These are phyloP conservation scores for Prunus yedoensis DNA, from an alignment of 331 rosid genomes.

Conservation along the genomic window DNA sequence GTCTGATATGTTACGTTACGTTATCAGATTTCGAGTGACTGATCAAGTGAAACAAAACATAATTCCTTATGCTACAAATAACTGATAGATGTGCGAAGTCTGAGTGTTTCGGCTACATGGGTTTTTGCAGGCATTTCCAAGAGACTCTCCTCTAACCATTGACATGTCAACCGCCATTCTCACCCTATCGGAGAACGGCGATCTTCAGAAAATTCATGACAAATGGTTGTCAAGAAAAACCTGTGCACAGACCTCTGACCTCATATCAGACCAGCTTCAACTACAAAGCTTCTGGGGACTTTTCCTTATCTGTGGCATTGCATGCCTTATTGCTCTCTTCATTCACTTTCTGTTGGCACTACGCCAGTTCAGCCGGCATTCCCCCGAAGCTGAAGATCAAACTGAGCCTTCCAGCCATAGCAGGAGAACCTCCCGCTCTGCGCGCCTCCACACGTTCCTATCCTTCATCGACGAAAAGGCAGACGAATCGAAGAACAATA, in stretches of 20 bases:
- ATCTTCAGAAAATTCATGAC: conserved; percentile 48
- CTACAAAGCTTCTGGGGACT: conserved; percentile 67
- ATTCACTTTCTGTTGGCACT: conserved; percentile 32
- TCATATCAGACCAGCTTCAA: conserved; percentile 45
- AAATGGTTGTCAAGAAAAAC: conserved; percentile 58
- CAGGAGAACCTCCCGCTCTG: not conserved
- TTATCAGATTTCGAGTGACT: not conserved
- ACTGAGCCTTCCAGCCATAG: conserved; percentile 12
- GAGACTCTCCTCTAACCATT: conserved; percentile 64
- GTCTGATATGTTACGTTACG: not conserved
- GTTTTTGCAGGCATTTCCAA: conserved; percentile 57
- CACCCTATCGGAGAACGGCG: conserved; percentile 62
- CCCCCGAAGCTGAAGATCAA: conserved; percentile 17
- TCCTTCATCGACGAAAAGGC: conserved; percentile 45
- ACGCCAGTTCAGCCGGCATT: conserved; percentile 38
- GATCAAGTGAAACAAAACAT: too few species aligned
- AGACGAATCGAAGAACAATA: conserved; percentile 25
- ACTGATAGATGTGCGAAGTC: too few species aligned
- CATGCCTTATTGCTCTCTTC: conserved; percentile 40
- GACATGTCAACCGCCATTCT: conserved; percentile 77
- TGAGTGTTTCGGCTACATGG: too few species aligned
- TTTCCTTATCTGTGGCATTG: conserved; percentile 48
- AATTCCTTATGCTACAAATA: too few species aligned
- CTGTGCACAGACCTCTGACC: conserved; percentile 23
- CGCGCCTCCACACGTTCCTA: conserved; percentile 39